Evolutionary conservation across 257 asterid genomes (phyloP).

Genomic region (Jasminum sambac): DNA sequence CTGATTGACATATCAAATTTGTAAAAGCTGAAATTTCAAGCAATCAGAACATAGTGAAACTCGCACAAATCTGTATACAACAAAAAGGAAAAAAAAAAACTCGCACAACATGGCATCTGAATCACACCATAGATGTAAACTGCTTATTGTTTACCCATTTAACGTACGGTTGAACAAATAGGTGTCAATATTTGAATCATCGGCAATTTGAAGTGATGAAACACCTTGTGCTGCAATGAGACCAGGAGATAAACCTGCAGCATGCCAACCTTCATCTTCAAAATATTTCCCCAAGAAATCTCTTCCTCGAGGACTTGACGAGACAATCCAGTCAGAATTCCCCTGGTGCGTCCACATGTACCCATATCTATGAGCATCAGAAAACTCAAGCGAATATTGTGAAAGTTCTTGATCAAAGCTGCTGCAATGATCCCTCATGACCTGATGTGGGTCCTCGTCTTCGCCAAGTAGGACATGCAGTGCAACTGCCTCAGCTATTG

Average conservation of each 20-base stretch:
- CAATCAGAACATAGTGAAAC: slow-evolving; percentile 25
- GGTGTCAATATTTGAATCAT: slow-evolving; percentile 35
- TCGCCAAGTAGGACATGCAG: slow-evolving; percentile 79
- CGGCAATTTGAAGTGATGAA: slow-evolving; percentile 46
- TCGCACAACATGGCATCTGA: slow-evolving; percentile 26
- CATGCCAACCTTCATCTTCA: slow-evolving; percentile 31
- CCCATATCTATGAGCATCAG: slow-evolving; percentile 24
- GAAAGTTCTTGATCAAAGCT: slow-evolving; percentile 39
- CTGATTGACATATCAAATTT: not conserved
- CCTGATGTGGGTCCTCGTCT: slow-evolving; percentile 59
- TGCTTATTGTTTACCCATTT: slow-evolving; percentile 21
- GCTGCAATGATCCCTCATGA: slow-evolving; percentile 46
- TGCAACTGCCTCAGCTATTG: slow-evolving; percentile 87
- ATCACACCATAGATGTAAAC: not conserved
- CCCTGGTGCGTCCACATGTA: slow-evolving; percentile 32
- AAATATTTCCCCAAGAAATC: slow-evolving; percentile 32
- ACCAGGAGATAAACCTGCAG: slow-evolving; percentile 32
- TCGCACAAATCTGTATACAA: slow-evolving; percentile 42
- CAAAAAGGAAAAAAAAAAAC: slow-evolving; percentile 32
- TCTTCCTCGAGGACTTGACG: slow-evolving; percentile 25
- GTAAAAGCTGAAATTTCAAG: slow-evolving; percentile 11
- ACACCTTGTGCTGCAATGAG: slow-evolving; percentile 45
- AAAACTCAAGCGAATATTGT: slow-evolving; percentile 35
- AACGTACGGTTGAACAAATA: slow-evolving; percentile 28
- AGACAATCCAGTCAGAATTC: slow-evolving; percentile 27